phyloP scores from a whole-genome alignment of 75 land plant genomes.

The Larix kaempferi region DNA sequence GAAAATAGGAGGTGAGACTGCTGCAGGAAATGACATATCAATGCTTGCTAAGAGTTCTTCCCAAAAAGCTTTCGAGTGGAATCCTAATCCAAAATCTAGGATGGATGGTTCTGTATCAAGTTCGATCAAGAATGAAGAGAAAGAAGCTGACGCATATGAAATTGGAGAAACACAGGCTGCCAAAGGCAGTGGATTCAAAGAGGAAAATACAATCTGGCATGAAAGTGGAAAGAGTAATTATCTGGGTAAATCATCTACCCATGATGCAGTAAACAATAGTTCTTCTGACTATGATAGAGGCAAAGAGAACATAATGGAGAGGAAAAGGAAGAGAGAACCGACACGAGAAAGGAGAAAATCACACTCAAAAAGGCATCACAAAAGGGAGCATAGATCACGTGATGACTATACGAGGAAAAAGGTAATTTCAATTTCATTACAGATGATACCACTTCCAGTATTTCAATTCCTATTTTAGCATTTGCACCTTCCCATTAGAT shows the following conservation, averaged over 20 bases:
- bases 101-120: not conserved
- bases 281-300: conserved; percentile 7
- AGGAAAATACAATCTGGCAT: not conserved
- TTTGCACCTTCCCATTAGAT: not conserved
- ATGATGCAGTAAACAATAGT: not conserved
- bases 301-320: not conserved
- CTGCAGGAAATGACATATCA: not conserved
- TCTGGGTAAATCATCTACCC: not conserved
- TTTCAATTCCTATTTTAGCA: not conserved
- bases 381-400: conserved; percentile 4
- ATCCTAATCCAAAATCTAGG: not conserved
- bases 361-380: conserved; percentile 8
- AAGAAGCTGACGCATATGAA: not conserved
- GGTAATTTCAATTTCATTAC: conserved; percentile 4
- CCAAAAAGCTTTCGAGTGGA: not conserved
- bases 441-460: not conserved
- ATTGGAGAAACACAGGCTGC: not conserved
- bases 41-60: not conserved
- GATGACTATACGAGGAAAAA: not conserved
- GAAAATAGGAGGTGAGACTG: not conserved
- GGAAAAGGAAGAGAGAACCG: not conserved
- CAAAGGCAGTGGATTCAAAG: not conserved
- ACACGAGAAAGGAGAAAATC: conserved; percentile 8
- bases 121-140: not conserved
- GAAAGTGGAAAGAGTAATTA: not conserved